phyloP scores from a whole-genome alignment of 2,329 filamentous ascomycete species.

The Neonectria coccinea region DNA sequence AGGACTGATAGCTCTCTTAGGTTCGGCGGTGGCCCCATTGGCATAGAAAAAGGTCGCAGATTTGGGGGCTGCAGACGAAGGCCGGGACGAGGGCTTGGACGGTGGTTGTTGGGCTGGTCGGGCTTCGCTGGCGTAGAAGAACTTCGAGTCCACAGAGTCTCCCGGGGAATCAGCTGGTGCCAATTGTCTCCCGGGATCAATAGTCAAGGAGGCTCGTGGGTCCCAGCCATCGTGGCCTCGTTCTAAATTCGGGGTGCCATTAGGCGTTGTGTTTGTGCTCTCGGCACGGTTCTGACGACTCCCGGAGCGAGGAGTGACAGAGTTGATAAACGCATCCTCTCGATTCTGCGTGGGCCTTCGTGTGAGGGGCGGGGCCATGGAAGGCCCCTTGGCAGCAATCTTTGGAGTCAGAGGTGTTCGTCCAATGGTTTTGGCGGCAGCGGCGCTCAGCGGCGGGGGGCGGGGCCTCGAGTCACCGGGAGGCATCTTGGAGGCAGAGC shows the following conservation, averaged over 20 bases:
- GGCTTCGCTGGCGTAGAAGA: conserved; percentile 92
- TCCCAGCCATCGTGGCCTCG: conserved; percentile 59
- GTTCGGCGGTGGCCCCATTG: conserved; percentile 59
- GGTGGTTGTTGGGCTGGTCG: conserved; percentile 58
- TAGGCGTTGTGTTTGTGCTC: conserved; percentile 75
- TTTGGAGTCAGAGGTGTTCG: conserved; percentile 67
- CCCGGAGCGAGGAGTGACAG: conserved; percentile 83
- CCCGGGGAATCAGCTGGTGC: conserved; percentile 44
- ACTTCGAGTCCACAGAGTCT: conserved; percentile 65
- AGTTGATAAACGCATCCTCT: conserved; percentile 63
- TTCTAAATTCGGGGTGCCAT: conserved; percentile 66
- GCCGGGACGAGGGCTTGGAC: conserved; percentile 50
- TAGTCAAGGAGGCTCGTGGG: conserved; percentile 49
- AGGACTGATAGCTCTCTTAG: conserved; percentile 50
- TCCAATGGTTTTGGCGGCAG: conserved; percentile 65
- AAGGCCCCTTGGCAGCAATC: conserved; percentile 60
- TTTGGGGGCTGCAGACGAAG: conserved; percentile 58
- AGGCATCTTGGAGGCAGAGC: conserved; percentile 50
- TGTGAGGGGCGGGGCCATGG: conserved; percentile 57
- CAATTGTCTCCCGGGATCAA: conserved; percentile 44
- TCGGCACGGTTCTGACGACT: conserved; percentile 78
- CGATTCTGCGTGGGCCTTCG: conserved; percentile 49
- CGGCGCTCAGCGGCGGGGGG: conserved; percentile 75
- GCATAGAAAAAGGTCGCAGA: conserved; percentile 68
- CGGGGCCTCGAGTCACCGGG: conserved; percentile 70